A percentile compares a stretch with the other conserved stretches of the same genome.
Conservation (phyloP, 2,329 filamentous ascomycete species). For the Diaporthe citriasiana region DNA sequence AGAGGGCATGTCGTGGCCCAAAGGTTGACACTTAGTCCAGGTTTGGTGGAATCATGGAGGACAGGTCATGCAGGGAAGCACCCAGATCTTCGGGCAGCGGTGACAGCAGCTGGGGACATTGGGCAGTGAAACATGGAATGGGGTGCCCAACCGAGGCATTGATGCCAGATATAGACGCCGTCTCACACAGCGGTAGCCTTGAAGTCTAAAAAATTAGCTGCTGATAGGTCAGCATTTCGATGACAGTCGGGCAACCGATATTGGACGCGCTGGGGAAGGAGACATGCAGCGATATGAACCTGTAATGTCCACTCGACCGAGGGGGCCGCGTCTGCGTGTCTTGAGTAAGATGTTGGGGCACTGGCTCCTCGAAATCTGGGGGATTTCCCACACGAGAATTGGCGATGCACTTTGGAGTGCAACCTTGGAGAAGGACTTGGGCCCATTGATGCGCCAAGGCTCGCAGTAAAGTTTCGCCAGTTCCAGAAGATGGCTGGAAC, state of each 20-base stretch:
- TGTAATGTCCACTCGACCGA: conserved; percentile 20
- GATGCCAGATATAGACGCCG: conserved; percentile 42
- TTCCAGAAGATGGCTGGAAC: conserved; percentile 22
- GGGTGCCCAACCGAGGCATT: conserved; percentile 44
- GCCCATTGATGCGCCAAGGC: conserved; percentile 21
- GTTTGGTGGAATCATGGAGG: conserved; percentile 16
- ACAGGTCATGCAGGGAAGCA: conserved; percentile 39
- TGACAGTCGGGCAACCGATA: conserved; percentile 17
- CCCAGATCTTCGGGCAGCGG: conserved; percentile 40
- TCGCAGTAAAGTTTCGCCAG: conserved; percentile 27
- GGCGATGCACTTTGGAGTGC: not conserved
- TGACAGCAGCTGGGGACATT: conserved; percentile 42
- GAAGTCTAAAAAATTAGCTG: conserved; percentile 28
- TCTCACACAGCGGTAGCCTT: conserved; percentile 38
- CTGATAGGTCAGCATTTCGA: conserved; percentile 35
- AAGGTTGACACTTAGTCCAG: conserved; percentile 34
- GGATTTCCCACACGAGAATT: not conserved
- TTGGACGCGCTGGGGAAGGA: conserved; percentile 12
- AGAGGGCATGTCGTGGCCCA: conserved; percentile 41
- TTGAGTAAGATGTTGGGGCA: conserved; percentile 2
- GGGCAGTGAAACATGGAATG: conserved; percentile 41
- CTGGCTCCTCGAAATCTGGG: not conserved
- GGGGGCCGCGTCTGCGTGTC: conserved; percentile 16
- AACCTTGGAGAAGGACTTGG: not conserved
- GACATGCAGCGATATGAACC: conserved; percentile 12